These are phyloP conservation scores for Hepatocystis sp. DNA, from an alignment of 169 alveolate genomes.

Conservation along the genomic window DNA sequence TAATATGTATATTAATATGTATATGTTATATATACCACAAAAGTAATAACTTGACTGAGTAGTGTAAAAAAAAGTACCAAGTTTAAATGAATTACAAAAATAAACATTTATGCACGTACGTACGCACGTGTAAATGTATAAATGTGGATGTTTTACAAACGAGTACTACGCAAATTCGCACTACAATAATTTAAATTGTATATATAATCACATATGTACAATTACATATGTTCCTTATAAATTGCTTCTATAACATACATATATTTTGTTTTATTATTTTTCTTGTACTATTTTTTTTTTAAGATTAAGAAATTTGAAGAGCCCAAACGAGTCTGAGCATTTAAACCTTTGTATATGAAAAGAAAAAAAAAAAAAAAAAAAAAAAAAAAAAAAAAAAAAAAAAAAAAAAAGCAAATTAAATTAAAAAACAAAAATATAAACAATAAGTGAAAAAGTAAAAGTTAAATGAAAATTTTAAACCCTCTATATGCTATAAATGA, in stretches of 20 bases:
- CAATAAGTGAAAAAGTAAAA: neutral
- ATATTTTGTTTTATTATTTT: neutral
- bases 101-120: too few relatives aligned
- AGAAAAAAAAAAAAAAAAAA: slow-evolving; percentile 13
- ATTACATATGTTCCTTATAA: slow-evolving; percentile 1
- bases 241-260: too few relatives aligned
- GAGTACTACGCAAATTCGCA: too few relatives aligned
- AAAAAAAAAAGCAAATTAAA: neutral
- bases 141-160: too few relatives aligned
- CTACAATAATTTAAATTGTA: too few relatives aligned
- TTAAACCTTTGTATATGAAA: neutral
- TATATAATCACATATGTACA: slow-evolving; percentile 9
- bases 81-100: too few relatives aligned
- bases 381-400: neutral
- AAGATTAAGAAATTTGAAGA: slow-evolving; percentile 70
- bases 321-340: slow-evolving; percentile 19
- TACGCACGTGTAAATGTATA: too few relatives aligned
- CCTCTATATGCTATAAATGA: too few relatives aligned
- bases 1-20: too few relatives aligned
- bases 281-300: slow-evolving; percentile 11
- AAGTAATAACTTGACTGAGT: too few relatives aligned
- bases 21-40: too few relatives aligned
- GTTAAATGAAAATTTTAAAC: neutral
- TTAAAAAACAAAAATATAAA: neutral
- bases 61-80: too few relatives aligned